phyloP scores from a whole-genome alignment of 1,284 basidiomycete genomes.

The Sanguinoderma infundibulare region DNA sequence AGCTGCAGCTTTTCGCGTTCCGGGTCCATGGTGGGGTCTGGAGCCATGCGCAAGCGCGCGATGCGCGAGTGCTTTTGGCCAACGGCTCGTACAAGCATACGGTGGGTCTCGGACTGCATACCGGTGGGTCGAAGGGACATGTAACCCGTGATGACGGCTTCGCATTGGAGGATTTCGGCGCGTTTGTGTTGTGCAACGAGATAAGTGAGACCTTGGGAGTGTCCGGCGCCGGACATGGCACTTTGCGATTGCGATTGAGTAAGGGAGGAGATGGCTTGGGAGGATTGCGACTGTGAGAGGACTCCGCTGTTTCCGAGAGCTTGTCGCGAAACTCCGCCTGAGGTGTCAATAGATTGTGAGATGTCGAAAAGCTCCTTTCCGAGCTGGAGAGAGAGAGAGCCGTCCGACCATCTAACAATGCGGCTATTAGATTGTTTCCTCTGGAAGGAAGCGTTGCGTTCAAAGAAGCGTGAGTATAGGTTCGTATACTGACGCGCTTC shows the following conservation, averaged over 20 bases:
- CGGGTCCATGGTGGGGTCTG: slow-evolving; percentile 73
- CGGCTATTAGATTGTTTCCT: slow-evolving; percentile 85
- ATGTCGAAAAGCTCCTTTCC: slow-evolving; percentile 94
- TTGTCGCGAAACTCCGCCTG: slow-evolving; percentile 60
- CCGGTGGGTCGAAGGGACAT: slow-evolving; percentile 87
- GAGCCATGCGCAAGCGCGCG: slow-evolving; percentile 75
- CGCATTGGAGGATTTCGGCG: slow-evolving; percentile 83
- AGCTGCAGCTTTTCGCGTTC: slow-evolving; percentile 76
- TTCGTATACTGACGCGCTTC: too few species aligned
- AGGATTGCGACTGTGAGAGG: slow-evolving; percentile 23
- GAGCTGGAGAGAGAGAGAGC: slow-evolving; percentile 82
- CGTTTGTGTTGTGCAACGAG: slow-evolving; percentile 90
- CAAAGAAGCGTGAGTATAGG: background rate
- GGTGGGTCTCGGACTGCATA: slow-evolving; percentile 90
- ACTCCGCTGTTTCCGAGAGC: slow-evolving; percentile 50
- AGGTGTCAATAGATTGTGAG: slow-evolving; percentile 73
- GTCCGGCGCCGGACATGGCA: slow-evolving; percentile 29
- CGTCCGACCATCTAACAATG: slow-evolving; percentile 92
- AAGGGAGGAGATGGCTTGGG: slow-evolving; percentile 39
- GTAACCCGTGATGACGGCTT: slow-evolving; percentile 82
- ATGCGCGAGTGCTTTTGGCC: slow-evolving; percentile 84
- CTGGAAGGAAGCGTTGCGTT: slow-evolving; percentile 39
- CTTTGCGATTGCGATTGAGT: slow-evolving; percentile 22
- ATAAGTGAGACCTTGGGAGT: slow-evolving; percentile 80
- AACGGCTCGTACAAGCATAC: slow-evolving; percentile 85